Conservation (phyloP, 1,284 basidiomycete species). For the Pseudozyma thailandica region DNA sequence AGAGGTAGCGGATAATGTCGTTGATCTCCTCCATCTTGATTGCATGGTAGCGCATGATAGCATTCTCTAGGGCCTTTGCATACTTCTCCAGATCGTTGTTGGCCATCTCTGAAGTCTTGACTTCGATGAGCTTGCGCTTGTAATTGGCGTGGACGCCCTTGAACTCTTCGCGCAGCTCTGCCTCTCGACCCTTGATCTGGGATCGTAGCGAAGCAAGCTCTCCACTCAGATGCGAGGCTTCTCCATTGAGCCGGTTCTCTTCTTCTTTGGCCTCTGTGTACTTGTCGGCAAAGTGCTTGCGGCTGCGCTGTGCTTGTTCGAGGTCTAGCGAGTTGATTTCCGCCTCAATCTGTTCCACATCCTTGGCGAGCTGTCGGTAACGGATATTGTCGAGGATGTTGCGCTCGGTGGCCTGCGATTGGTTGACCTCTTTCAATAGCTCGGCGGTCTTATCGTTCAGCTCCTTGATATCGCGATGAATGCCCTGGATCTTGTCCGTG, state of each 20-base stretch:
- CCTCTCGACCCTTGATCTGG: slow-evolving; percentile 72
- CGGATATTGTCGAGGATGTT: slow-evolving; percentile 89
- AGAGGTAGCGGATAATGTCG: slow-evolving; percentile 78
- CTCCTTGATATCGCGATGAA: slow-evolving; percentile 42
- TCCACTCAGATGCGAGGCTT: slow-evolving; percentile 69
- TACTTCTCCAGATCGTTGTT: slow-evolving; percentile 84
- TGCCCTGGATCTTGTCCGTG: slow-evolving; percentile 35
- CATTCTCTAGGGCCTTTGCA: slow-evolving; percentile 89
- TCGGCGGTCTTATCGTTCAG: slow-evolving; percentile 48
- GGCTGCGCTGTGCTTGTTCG: slow-evolving; percentile 49
- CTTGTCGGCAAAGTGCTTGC: slow-evolving; percentile 83
- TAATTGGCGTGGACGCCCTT: slow-evolving; percentile 86
- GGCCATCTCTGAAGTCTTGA: slow-evolving; percentile 74
- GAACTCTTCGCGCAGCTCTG: slow-evolving; percentile 82
- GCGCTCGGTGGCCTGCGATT: slow-evolving; percentile 68
- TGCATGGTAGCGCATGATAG: slow-evolving; percentile 98
- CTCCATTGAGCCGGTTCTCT: slow-evolving; percentile 78
- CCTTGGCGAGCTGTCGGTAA: slow-evolving; percentile 76
- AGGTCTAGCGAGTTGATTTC: slow-evolving; percentile 74
- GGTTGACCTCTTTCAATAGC: slow-evolving; percentile 67
- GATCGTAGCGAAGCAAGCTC: slow-evolving; percentile 57
- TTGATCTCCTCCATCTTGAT: slow-evolving; percentile 99
- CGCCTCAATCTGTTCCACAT: slow-evolving; percentile 77
- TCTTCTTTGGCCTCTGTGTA: slow-evolving; percentile 78
- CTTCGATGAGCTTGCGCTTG: slow-evolving; percentile 89